A percentile compares a stretch with the other conserved stretches of the same genome.
Conservation (phyloP, 2,329 filamentous ascomycete species). For the Boeremia exigua region DNA sequence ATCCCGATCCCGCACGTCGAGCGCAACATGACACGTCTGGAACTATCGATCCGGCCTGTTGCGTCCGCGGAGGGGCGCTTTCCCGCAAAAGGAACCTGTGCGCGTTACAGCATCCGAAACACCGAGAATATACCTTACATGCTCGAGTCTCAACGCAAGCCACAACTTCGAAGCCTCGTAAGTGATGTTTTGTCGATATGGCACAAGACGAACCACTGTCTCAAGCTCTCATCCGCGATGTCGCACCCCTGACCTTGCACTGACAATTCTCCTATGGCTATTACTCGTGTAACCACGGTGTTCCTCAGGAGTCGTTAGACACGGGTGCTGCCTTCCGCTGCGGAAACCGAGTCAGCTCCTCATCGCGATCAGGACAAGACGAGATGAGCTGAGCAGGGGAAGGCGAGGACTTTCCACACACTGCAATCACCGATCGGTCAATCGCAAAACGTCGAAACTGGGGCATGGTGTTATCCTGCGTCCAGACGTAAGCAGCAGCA, state of each 20-base stretch:
- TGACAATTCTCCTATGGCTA: neutral
- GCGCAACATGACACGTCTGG: conserved; percentile 7
- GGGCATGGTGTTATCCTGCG: neutral
- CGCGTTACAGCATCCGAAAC: conserved; percentile 10
- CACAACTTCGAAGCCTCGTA: neutral
- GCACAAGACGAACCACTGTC: conserved; percentile 7
- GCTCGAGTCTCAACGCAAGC: conserved; percentile 1
- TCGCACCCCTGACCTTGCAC: conserved; percentile 6
- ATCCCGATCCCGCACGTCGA: conserved; percentile 16
- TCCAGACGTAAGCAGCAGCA: neutral
- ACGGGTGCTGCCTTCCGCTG: conserved; percentile 9
- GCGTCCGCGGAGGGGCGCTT: neutral
- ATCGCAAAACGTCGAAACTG: neutral
- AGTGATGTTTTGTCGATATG: neutral
- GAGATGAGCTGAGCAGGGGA: conserved; percentile 2
- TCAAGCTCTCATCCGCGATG: conserved; percentile 8
- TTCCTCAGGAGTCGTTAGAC: neutral
- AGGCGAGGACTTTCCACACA: conserved; percentile 5
- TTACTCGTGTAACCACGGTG: neutral
- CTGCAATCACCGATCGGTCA: conserved; percentile 1
- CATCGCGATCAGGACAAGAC: neutral
- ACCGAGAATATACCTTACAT: conserved; percentile 1
- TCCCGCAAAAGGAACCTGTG: conserved; percentile 1
- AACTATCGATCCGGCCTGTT: conserved; percentile 3
- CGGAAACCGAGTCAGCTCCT: conserved; percentile 6